Evolutionary conservation across 495 filamentous ascomycete species (phyloP).

Genomic region (Penicillium verhagenii): DNA sequence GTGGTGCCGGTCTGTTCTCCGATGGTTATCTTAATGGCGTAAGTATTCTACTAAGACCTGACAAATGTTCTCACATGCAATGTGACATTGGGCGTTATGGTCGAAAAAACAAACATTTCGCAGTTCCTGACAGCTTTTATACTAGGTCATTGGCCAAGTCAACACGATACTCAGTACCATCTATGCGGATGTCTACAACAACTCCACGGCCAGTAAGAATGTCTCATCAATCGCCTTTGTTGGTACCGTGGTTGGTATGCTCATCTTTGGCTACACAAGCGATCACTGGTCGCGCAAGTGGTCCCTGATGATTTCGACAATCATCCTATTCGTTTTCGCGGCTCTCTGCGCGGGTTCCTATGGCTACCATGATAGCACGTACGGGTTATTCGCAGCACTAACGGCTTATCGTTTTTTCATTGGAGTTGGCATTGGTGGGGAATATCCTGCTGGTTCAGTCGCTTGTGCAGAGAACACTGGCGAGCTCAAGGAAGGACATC

Average conservation of each 20-base stretch:
- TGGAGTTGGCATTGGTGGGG: slow-evolving; percentile 64
- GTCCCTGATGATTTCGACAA: slow-evolving; percentile 74
- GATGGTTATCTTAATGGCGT: slow-evolving; percentile 89
- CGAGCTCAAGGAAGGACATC: slow-evolving; percentile 73
- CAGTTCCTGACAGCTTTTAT: slow-evolving; percentile 6
- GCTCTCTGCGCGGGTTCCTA: slow-evolving; percentile 77
- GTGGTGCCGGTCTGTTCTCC: slow-evolving; percentile 85
- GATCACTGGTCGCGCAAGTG: slow-evolving; percentile 84
- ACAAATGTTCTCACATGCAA: not conserved
- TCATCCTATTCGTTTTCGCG: slow-evolving; percentile 81
- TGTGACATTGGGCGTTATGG: too few species aligned
- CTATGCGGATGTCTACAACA: slow-evolving; percentile 62
- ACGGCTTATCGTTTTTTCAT: slow-evolving; percentile 83
- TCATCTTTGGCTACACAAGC: slow-evolving; percentile 77
- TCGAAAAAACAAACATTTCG: too few species aligned
- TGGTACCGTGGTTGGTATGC: slow-evolving; percentile 81
- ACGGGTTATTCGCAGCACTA: slow-evolving; percentile 77
- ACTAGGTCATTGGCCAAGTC: slow-evolving; percentile 77
- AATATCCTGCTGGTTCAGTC: slow-evolving; percentile 89
- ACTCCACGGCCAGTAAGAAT: slow-evolving; percentile 65
- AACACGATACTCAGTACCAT: slow-evolving; percentile 65
- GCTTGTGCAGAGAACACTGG: slow-evolving; percentile 80
- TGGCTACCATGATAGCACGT: slow-evolving; percentile 57
- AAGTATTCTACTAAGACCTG: slow-evolving; percentile 8
- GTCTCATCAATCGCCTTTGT: slow-evolving; percentile 81